Conservation (phyloP, 2,329 filamentous ascomycete species). For the Claviceps arundinis region DNA sequence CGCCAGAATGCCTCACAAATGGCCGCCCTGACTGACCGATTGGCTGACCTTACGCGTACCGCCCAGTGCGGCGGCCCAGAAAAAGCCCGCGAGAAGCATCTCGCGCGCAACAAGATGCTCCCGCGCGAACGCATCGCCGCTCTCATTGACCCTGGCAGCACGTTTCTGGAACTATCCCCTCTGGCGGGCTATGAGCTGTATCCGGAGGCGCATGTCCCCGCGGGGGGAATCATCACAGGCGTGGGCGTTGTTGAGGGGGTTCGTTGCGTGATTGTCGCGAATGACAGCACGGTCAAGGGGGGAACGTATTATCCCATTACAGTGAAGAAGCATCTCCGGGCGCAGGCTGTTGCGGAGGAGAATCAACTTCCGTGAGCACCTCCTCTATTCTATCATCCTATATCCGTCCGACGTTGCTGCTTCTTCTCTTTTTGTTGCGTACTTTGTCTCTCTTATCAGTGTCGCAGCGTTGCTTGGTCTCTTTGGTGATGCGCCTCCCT, state of each 20-base stretch:
- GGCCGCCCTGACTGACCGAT: constrained; percentile 53
- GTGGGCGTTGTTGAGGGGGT: constrained; percentile 84
- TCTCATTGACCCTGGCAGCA: constrained; percentile 76
- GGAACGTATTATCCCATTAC: constrained; percentile 96
- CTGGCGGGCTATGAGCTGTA: constrained; percentile 81
- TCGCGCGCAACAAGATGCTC: constrained; percentile 84
- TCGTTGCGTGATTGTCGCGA: constrained; percentile 83
- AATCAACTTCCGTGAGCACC: constrained; percentile 52
- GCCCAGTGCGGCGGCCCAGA: constrained; percentile 65
- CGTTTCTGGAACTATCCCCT: constrained; percentile 88
- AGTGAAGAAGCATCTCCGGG: constrained; percentile 91
- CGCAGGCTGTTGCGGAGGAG: constrained; percentile 80
- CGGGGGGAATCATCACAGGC: constrained; percentile 84
- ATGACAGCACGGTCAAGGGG: constrained; percentile 94
- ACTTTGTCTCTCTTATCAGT: neutral
- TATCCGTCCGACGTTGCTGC: no score
- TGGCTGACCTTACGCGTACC: constrained; percentile 56
- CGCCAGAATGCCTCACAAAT: constrained; percentile 70
- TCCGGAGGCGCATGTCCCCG: constrained; percentile 72
- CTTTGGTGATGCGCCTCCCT: neutral
- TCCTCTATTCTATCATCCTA: neutral
- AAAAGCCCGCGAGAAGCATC: constrained; percentile 77
- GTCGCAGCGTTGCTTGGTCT: neutral
- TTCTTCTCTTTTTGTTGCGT: neutral
- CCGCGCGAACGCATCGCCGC: constrained; percentile 79